Percentiles rank a stretch among this genome's conserved stretches.
phyloP scores from a whole-genome alignment of 2,329 filamentous ascomycete genomes.

The Arthrobotrys pseudoclavata region DNA sequence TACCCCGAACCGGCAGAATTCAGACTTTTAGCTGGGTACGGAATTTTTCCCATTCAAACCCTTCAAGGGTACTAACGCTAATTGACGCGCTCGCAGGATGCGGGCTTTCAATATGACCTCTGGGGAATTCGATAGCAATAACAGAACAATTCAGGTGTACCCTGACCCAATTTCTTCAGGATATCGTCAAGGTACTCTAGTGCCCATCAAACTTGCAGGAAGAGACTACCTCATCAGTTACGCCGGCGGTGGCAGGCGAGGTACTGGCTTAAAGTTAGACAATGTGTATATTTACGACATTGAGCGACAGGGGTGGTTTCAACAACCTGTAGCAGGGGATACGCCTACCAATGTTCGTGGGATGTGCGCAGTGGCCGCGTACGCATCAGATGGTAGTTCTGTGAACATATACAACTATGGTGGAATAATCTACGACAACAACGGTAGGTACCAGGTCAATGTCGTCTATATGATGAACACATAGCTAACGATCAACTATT shows the following conservation, averaged over 20 bases:
- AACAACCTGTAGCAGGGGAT: conserved; percentile 40
- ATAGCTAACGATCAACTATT: not conserved
- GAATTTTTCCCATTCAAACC: not conserved
- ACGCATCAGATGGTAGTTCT: conserved; percentile 43
- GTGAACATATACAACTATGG: conserved; percentile 56
- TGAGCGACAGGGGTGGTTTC: conserved; percentile 36
- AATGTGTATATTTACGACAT: conserved; percentile 53
- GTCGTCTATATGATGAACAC: not conserved
- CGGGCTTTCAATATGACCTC: conserved; percentile 54
- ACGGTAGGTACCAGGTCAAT: conserved; percentile 3
- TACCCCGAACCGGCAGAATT: conserved; percentile 32
- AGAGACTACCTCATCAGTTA: conserved; percentile 55
- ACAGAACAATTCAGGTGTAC: conserved; percentile 28
- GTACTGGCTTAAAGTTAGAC: conserved; percentile 27
- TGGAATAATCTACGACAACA: conserved; percentile 37
- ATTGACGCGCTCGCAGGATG: conserved; percentile 20
- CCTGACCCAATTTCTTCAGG: conserved; percentile 35
- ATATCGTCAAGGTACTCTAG: conserved; percentile 44
- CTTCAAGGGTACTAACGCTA: not conserved
- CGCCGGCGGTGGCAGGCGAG: conserved; percentile 40
- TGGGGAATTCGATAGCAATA: conserved; percentile 28
- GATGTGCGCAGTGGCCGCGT: conserved; percentile 40
- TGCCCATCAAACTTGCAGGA: conserved; percentile 45
- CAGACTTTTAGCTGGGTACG: conserved; percentile 53
- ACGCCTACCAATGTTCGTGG: conserved; percentile 37